Percentiles rank a stretch among this genome's conserved stretches.
phyloP scores from a whole-genome alignment of 139 green algal genomes.

The Dunaliella sp. region DNA sequence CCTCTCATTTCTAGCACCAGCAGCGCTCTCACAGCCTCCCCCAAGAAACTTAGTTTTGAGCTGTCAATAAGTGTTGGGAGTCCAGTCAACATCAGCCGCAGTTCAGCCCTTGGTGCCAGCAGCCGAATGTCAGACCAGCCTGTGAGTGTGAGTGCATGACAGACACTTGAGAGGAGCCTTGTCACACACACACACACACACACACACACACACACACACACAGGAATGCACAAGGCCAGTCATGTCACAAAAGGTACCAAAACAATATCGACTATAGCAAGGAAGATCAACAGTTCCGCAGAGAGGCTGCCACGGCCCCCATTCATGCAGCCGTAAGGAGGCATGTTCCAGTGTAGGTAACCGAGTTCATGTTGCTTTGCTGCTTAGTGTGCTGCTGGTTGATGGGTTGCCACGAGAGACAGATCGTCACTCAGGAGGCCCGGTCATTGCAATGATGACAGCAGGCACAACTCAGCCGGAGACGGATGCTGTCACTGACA shows the following conservation, averaged over 20 bases:
- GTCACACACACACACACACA: background rate
- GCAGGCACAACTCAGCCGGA: too few species aligned
- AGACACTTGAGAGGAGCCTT: background rate
- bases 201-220: background rate
- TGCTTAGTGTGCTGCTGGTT: too few species aligned
- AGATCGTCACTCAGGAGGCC: too few species aligned
- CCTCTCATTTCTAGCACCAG: conserved; percentile 56
- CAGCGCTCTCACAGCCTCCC: conserved; percentile 74
- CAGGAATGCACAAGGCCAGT: background rate
- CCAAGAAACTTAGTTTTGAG: conserved; percentile 63
- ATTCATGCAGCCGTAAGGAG: too few species aligned
- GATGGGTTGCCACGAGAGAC: too few species aligned
- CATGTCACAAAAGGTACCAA: background rate
- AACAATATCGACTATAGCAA: background rate
- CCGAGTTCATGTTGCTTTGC: too few species aligned
- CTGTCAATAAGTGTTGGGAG: conserved; percentile 53
- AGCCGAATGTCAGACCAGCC: conserved; percentile 73
- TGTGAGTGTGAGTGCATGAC: conserved; percentile 10
- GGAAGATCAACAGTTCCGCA: too few species aligned
- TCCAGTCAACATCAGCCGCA: conserved; percentile 69
- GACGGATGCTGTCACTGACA: too few species aligned
- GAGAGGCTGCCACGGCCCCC: too few species aligned
- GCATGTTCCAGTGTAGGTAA: too few species aligned
- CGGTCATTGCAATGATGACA: too few species aligned
- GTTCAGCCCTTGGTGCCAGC: conserved; percentile 76